Base-by-base conservation (phyloP, 257 asterid genomes). In the Rhazya stricta region DNA sequence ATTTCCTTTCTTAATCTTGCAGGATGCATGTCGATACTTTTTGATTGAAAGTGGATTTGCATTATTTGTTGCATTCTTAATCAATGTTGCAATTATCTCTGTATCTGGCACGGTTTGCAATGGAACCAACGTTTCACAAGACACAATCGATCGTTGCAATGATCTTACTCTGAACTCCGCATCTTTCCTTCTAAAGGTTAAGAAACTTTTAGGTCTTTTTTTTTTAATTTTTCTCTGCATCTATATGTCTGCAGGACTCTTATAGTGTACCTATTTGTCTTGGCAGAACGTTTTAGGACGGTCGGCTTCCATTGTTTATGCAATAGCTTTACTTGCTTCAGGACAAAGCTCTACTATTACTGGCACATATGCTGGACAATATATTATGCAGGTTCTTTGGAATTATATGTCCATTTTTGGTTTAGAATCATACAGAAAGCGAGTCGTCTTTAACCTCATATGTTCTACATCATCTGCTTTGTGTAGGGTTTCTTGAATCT, bases 291-390 rank as follows among this genome's bases (percentile, higher is more conserved):
- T 94, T 50, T 81, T 94, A 71, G 99, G 97, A 42, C 87, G 69
- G 81, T 90, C 97, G 41, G 92, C 97, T 72, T 92, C 97, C 15
- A 92, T 77, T 0, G 77, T 90, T 45, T 94, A 90, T 76, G 97
- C 95, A 67, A 87, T 94, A 56, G 99, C 99, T 6, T 74, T 94
- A 54, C 73, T 94, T 56, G 99, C 99, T 73, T 94, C 99, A 0
- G 99, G 99, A 58, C 97, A 94, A 50, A 94, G 97, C 84, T 94
- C 99, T 32, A 75, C 97, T 25, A 94, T 94, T 5, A 94, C 97
- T 0, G 99, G 97, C 68, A 94, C 99, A n/a, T 94, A 92, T 78
- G 97, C 97, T 6, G 99, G 99, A 12, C 97, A 94, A 62, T 94
- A 42, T 73, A 86, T 94, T 76, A 94, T 94, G 99, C 97, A 92